Evolutionary conservation across 345 rosid genomes (phyloP).

Genomic region (Lenwebbia sp.): DNA sequence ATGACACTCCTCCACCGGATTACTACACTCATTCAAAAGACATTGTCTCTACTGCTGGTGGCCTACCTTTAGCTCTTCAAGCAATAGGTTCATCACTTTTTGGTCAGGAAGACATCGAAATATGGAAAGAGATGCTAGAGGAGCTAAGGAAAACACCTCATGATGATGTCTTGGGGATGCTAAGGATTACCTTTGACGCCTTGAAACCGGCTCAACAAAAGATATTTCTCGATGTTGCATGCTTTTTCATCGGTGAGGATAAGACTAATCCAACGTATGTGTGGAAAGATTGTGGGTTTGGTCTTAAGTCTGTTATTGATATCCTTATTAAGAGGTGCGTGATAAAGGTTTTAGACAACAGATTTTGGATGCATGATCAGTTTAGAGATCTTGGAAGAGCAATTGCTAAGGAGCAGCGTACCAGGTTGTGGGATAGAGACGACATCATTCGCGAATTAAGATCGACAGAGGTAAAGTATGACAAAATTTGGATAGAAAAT

Average conservation of each 20-base stretch:
- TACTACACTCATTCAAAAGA: background rate
- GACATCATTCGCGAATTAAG: background rate
- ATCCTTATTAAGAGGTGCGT: background rate
- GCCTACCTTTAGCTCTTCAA: background rate
- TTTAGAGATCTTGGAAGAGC: background rate
- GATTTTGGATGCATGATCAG: background rate
- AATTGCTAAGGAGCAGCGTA: accelerated
- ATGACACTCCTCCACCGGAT: background rate
- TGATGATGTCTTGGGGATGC: background rate
- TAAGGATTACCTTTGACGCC: background rate
- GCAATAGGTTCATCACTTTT: background rate
- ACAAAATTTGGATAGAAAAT: background rate
- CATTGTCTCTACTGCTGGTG: background rate
- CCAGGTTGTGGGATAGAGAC: background rate
- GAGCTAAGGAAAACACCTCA: background rate
- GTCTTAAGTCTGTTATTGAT: accelerated
- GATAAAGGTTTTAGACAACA: background rate
- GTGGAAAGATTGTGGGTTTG: background rate
- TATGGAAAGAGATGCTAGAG: background rate
- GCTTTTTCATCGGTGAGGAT: accelerated
- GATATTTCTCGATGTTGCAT: background rate
- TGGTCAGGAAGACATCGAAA: accelerated
- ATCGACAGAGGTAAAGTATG: background rate
- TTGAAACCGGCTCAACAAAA: background rate
- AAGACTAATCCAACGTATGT: background rate